Conservation (phyloP, 441 rosid genomes). For the Populus hybrid region DNA sequence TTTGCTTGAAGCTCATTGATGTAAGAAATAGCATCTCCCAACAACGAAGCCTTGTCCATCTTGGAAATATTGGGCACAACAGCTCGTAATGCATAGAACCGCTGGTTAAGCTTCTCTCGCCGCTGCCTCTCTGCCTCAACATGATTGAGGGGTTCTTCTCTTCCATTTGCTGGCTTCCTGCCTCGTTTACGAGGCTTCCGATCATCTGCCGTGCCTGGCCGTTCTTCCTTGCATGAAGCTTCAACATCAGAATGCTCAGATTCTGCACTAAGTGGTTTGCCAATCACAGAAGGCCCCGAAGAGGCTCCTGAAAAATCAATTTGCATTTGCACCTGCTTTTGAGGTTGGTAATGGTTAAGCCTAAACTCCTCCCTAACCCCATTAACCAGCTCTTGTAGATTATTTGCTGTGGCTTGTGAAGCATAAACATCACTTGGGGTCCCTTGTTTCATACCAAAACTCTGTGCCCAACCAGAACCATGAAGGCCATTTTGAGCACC, state of each 20-base stretch:
- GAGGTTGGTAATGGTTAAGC: conserved; percentile 43
- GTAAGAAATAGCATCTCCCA: conserved; percentile 72
- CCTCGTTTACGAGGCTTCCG: conserved; percentile 73
- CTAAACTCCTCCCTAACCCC: conserved; percentile 44
- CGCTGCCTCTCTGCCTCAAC: conserved; percentile 82
- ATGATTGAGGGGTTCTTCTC: conserved; percentile 74
- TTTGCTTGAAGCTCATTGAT: conserved; percentile 67
- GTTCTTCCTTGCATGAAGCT: conserved; percentile 63
- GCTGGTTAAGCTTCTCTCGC: conserved; percentile 73
- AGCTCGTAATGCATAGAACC: conserved; percentile 65
- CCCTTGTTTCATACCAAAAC: conserved; percentile 42
- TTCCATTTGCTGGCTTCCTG: conserved; percentile 74
- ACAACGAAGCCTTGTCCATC: conserved; percentile 74
- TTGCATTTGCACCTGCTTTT: conserved; percentile 64
- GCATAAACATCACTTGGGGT: conserved; percentile 39
- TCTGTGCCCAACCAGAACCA: conserved; percentile 57
- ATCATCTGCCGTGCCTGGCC: conserved; percentile 40
- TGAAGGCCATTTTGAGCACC: conserved; percentile 42
- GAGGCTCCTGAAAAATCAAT: conserved; percentile 71
- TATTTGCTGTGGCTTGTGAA: conserved; percentile 37
- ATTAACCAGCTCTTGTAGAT: conserved; percentile 47
- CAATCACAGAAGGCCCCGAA: conserved; percentile 46
- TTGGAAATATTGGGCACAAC: conserved; percentile 82
- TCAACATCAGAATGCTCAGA: conserved; percentile 73
- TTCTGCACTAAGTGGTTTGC: conserved; percentile 43